Evolutionary conservation across 2,329 filamentous ascomycete species (phyloP).

Genomic region (Penicillium sp.): DNA sequence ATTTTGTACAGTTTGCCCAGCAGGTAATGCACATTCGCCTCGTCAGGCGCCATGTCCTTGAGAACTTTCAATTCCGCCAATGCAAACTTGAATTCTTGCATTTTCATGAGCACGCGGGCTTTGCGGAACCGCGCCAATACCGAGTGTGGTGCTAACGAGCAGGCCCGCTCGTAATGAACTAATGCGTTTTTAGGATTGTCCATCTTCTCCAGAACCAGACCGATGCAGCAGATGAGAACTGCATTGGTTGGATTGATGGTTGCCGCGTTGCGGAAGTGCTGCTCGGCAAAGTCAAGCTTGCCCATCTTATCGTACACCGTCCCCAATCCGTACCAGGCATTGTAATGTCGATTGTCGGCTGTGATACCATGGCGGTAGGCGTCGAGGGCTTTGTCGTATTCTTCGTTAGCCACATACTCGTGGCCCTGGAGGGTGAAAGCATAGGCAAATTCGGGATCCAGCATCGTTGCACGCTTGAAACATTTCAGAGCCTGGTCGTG

Average conservation of each 20-base stretch:
- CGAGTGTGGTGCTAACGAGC: constrained; percentile 72
- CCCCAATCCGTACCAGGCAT: constrained; percentile 91
- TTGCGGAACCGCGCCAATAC: constrained; percentile 89
- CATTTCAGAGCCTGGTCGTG: constrained; percentile 92
- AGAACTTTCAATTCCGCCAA: constrained; percentile 79
- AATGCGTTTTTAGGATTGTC: constrained; percentile 75
- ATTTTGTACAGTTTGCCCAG: constrained; percentile 64
- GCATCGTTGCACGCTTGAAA: constrained; percentile 88
- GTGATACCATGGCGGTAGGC: constrained; percentile 82
- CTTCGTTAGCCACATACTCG: constrained; percentile 91
- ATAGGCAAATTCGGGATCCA: constrained; percentile 87
- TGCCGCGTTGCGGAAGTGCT: constrained; percentile 83
- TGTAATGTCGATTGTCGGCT: constrained; percentile 86
- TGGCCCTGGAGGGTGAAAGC: constrained; percentile 94
- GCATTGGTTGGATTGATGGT: constrained; percentile 91
- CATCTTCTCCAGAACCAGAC: constrained; percentile 81
- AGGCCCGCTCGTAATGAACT: constrained; percentile 74
- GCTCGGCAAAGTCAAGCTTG: constrained; percentile 83
- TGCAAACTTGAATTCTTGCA: constrained; percentile 65
- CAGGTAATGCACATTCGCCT: constrained; percentile 92
- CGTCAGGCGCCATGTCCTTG: constrained; percentile 86
- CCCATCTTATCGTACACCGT: constrained; percentile 83
- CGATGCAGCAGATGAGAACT: constrained; percentile 87
- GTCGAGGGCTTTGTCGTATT: constrained; percentile 88
- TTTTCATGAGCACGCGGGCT: constrained; percentile 74